Base-by-base conservation (phyloP, 306 rosid genomes). In the Corylus americana region DNA sequence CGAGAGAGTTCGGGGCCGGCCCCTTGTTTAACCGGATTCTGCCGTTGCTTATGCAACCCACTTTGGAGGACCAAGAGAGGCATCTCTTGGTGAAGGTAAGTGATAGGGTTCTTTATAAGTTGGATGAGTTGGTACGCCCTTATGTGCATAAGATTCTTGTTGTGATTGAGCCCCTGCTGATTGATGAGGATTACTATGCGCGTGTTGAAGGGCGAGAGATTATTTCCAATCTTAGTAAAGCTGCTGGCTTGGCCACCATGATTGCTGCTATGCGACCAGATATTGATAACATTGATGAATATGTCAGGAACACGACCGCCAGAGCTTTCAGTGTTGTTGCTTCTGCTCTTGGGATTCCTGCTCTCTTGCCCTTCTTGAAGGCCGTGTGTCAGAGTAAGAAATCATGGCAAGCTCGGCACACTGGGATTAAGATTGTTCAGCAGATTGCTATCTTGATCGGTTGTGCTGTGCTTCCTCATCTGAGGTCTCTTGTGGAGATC, bases 201-300 rank as follows among this genome's bases (percentile, higher is more conserved):
- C 97, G 98, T 75, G 98, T 94, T 53, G 97, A 91, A 73, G 97
- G 98, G 50, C 90, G 98, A 78, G 98, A 94, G 81, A 94, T 94
- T 27, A 94, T 94, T 14, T 94, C 98, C 35, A 94, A 94, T 83
- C 94, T 94, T 35, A 94, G 98, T 86, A 94, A 94, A 87, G 98
- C 98, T 18, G 98, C 98, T 81, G 98, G 98, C 42, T 80, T 94
- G 88, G 98, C 98, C 74, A 94, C 98, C 47, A 94, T 94, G 98
- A 94, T 94, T 80, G 98, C 98, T 49, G 97, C 98, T 20, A 94
- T 94, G 98, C 89, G 98, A 73, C 97, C 97, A 7, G 98, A 94
- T 83, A 94, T 94, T 18, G 98, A 94, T 79, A 94, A 94, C 81
- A 92, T 92, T 5, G 97, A 92, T 81, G 97, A 94, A 42, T 94